Conservation (phyloP, 805 yeast species). For the Starmera caribaea region DNA sequence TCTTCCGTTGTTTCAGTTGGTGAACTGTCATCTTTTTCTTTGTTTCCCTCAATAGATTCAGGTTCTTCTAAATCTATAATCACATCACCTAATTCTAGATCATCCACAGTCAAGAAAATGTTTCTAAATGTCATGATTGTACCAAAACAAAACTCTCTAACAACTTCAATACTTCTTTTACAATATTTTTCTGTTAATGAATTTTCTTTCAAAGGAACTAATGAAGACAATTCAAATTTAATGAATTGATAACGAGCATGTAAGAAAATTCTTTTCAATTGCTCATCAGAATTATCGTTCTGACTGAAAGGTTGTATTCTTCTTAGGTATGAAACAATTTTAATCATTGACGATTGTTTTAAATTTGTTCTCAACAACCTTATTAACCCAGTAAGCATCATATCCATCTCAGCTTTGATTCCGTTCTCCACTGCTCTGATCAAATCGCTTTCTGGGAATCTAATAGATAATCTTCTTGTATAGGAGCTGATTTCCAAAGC, state of each 20-base stretch:
- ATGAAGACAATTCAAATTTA: slow-evolving; percentile 44
- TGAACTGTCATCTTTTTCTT: slow-evolving; percentile 4
- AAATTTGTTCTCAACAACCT: slow-evolving; percentile 63
- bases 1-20: slow-evolving; percentile 9
- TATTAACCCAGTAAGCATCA: slow-evolving; percentile 65
- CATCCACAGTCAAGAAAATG: slow-evolving; percentile 39
- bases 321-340: slow-evolving; percentile 66
- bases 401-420: slow-evolving; percentile 45
- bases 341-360: slow-evolving; percentile 69
- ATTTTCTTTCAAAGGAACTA: slow-evolving; percentile 44
- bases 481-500: slow-evolving; percentile 78
- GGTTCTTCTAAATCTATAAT: slow-evolving; percentile 5
- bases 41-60: background rate
- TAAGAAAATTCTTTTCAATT: slow-evolving; percentile 48
- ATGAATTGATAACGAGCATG: slow-evolving; percentile 65
- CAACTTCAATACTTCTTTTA: slow-evolving; percentile 72
- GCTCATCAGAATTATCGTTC: slow-evolving; percentile 15
- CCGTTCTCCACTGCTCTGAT: slow-evolving; percentile 40
- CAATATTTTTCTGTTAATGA: slow-evolving; percentile 50
- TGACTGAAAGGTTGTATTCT: slow-evolving; percentile 48
- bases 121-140: slow-evolving; percentile 59
- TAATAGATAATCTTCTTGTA: slow-evolving; percentile 53
- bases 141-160: slow-evolving; percentile 74
- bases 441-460: slow-evolving; percentile 54
- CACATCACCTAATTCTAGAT: slow-evolving; percentile 12